These are phyloP conservation scores for Aureobasidium leucospermi DNA, from an alignment of 2,329 filamentous ascomycete genomes.

Conservation along the genomic window DNA sequence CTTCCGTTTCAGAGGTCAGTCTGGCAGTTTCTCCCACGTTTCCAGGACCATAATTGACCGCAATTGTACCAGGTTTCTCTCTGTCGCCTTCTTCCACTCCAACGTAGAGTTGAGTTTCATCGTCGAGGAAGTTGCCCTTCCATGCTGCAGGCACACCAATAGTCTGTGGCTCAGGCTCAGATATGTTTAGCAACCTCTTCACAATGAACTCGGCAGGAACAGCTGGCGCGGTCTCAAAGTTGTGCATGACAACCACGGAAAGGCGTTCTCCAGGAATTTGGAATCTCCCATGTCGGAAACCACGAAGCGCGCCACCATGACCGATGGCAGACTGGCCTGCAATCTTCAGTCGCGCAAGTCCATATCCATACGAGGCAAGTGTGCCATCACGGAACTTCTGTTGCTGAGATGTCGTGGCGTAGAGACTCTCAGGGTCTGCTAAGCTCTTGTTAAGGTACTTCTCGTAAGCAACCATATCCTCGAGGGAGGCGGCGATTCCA, in stretches of 20 bases:
- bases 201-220: slow-evolving; percentile 27
- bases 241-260: slow-evolving; percentile 36
- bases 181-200: slow-evolving; percentile 24
- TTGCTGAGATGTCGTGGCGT: slow-evolving; percentile 24
- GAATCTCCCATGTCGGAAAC: slow-evolving; percentile 32
- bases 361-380: slow-evolving; percentile 32
- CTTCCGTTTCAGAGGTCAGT: slow-evolving; percentile 18
- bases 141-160: slow-evolving; percentile 22
- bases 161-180: slow-evolving; percentile 16
- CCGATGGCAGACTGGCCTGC: slow-evolving; percentile 26
- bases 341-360: slow-evolving; percentile 26
- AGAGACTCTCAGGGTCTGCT: slow-evolving; percentile 29
- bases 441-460: slow-evolving; percentile 31
- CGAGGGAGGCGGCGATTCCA: slow-evolving; percentile 36
- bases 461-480: slow-evolving; percentile 43
- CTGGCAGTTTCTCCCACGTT: slow-evolving; percentile 21
- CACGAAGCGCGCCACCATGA: slow-evolving; percentile 37
- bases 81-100: slow-evolving; percentile 22
- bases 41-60: slow-evolving; percentile 25
- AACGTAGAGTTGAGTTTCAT: slow-evolving; percentile 29
- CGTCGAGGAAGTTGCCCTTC: slow-evolving; percentile 34
- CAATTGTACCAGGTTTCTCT: slow-evolving; percentile 22
- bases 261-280: slow-evolving; percentile 30
- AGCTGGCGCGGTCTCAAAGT: slow-evolving; percentile 30
- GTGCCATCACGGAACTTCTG: slow-evolving; percentile 30